These are phyloP conservation scores for Omphalea diandra DNA, from an alignment of 441 rosid genomes.

Conservation along the genomic window DNA sequence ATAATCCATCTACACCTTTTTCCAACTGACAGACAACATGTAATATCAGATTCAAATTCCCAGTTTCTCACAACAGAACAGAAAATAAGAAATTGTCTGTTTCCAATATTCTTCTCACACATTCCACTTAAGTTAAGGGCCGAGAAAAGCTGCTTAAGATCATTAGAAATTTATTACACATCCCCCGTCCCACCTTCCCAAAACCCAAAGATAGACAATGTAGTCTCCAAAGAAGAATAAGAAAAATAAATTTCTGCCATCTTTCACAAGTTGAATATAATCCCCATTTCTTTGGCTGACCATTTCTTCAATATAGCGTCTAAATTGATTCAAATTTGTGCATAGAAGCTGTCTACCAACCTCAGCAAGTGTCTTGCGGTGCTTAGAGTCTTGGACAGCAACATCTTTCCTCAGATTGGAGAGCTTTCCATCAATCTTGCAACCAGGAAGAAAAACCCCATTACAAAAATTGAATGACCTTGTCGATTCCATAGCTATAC, in stretches of 20 bases:
- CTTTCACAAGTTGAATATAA: too few species aligned
- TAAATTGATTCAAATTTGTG: conserved; percentile 1
- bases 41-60: conserved; percentile 2
- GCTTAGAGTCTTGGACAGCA: conserved; percentile 87
- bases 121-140: too few species aligned
- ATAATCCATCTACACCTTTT: conserved; percentile 95
- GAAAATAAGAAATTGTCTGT: not conserved
- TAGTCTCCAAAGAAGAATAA: too few species aligned
- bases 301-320: conserved; percentile 5
- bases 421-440: conserved; percentile 88
- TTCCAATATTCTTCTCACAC: too few species aligned
- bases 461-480: conserved; percentile 5
- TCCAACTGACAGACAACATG: conserved; percentile 58
- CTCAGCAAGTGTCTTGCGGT: conserved; percentile 92
- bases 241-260: too few species aligned
- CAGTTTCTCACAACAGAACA: not conserved
- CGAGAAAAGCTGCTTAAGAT: too few species aligned
- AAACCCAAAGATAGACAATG: too few species aligned
- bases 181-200: too few species aligned
- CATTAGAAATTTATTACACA: too few species aligned
- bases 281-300: not conserved
- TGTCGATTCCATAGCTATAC: conserved; percentile 6
- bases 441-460: conserved; percentile 29
- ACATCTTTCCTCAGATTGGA: conserved; percentile 88
- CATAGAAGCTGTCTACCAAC: conserved; percentile 31